A percentile compares a stretch with the other conserved stretches of the same genome.
These are phyloP conservation scores for Aspergillus cristatus DNA, from an alignment of 495 filamentous ascomycete species.

Conservation along the genomic window DNA sequence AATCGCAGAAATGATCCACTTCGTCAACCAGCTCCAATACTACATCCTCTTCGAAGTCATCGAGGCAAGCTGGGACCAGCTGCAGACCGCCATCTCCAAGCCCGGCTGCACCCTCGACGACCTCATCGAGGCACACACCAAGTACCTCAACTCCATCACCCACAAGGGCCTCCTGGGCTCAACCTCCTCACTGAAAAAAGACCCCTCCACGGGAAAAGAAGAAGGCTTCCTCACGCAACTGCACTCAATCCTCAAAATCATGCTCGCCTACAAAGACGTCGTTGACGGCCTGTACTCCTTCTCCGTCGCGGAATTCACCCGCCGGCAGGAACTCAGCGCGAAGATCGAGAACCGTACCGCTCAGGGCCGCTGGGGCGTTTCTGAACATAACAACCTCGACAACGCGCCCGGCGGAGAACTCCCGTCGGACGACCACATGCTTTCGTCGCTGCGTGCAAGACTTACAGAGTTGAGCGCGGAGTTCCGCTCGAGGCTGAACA, in stretches of 20 bases:
- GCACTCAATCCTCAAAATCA: slow-evolving; percentile 83
- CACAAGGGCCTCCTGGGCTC: slow-evolving; percentile 90
- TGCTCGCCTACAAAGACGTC: slow-evolving; percentile 87
- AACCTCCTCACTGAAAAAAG: slow-evolving; percentile 39
- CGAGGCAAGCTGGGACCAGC: slow-evolving; percentile 82
- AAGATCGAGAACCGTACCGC: slow-evolving; percentile 57
- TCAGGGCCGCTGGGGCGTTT: slow-evolving; percentile 53
- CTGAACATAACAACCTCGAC: slow-evolving; percentile 39
- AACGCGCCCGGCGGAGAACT: slow-evolving; percentile 20
- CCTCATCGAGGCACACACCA: slow-evolving; percentile 81
- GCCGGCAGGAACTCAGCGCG: slow-evolving; percentile 73
- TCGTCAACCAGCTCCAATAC: slow-evolving; percentile 93
- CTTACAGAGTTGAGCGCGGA: slow-evolving; percentile 59
- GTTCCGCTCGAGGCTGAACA: slow-evolving; percentile 66
- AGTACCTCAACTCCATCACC: slow-evolving; percentile 87
- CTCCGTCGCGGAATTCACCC: slow-evolving; percentile 86
- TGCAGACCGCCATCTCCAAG: slow-evolving; percentile 70
- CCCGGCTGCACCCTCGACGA: slow-evolving; percentile 89
- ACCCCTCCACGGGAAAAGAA: slow-evolving; percentile 43
- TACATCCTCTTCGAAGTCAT: slow-evolving; percentile 99
- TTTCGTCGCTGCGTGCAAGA: slow-evolving; percentile 64
- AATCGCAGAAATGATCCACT: slow-evolving; percentile 96
- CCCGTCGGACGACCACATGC: slow-evolving; percentile 52
- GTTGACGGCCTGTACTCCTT: slow-evolving; percentile 94
- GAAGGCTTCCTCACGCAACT: slow-evolving; percentile 86